phyloP scores from a whole-genome alignment of 1,284 basidiomycete species.

The Mrakiaceae sp. region DNA sequence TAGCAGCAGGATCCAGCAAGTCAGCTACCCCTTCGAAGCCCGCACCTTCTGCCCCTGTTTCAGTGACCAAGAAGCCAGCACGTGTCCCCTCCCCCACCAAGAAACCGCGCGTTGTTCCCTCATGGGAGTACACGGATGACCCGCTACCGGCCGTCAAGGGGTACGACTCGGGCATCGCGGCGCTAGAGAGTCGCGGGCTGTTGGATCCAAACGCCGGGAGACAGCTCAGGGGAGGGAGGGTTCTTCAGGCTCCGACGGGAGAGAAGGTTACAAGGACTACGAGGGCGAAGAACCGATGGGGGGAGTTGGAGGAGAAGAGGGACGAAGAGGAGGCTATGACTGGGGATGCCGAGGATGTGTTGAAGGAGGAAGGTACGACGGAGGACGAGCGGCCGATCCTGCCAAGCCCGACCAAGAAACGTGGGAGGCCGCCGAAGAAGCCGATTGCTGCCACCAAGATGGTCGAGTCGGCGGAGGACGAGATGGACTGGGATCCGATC shows the following conservation, averaged over 20 bases:
- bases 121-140: too few relatives aligned
- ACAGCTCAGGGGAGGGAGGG: constrained; percentile 1
- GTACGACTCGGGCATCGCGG: constrained; percentile 1
- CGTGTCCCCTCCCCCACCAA: too few relatives aligned
- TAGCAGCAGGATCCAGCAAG: too few relatives aligned
- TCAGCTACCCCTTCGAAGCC: too few relatives aligned
- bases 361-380: not conserved
- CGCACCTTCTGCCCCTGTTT: too few relatives aligned
- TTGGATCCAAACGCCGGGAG: not conserved
- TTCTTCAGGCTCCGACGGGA: not conserved
- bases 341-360: not conserved
- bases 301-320: constrained; percentile 25
- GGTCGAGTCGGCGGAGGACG: not conserved
- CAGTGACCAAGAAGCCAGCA: too few relatives aligned
- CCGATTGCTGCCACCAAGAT: too few relatives aligned
- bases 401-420: too few relatives aligned
- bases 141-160: not conserved
- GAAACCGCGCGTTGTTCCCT: too few relatives aligned
- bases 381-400: not conserved
- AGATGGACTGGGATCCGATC: not conserved
- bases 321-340: constrained; percentile 26
- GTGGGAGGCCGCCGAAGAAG: too few relatives aligned
- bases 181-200: not conserved
- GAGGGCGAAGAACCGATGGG: not conserved
- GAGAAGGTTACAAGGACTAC: not conserved